Percentiles rank a stretch among this genome's conserved stretches.
These are phyloP conservation scores for Nemania sp. DNA, from an alignment of 2,329 filamentous ascomycete species.

Conservation along the genomic window DNA sequence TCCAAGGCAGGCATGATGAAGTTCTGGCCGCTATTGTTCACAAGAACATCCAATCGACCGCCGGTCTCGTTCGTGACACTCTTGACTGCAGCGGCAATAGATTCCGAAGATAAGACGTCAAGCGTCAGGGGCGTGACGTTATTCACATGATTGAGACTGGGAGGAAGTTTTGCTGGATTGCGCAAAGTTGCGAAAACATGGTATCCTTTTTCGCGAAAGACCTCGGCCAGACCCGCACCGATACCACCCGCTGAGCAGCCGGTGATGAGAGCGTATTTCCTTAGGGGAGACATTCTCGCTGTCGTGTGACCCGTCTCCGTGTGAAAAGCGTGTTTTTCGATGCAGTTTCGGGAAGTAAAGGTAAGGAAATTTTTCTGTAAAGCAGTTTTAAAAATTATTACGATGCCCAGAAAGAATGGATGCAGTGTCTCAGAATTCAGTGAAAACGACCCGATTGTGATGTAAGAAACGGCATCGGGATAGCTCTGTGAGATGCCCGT, in stretches of 20 bases:
- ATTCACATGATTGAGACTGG: background rate
- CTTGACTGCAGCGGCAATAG: background rate
- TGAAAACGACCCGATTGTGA: no score
- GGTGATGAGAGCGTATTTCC: slow-evolving; percentile 27
- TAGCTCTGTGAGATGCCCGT: no score
- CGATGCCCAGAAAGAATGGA: no score
- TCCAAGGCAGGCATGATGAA: slow-evolving; percentile 38
- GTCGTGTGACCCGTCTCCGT: no score
- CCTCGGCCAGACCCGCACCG: slow-evolving; percentile 32
- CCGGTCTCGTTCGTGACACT: background rate
- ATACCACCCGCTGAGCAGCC: slow-evolving; percentile 36
- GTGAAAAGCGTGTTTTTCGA: no score
- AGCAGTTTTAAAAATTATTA: no score
- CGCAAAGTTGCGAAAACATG: slow-evolving; percentile 43
- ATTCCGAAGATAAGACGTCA: slow-evolving; percentile 40
- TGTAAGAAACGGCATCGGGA: no score
- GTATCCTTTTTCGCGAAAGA: slow-evolving; percentile 32
- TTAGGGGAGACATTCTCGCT: background rate
- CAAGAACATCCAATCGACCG: slow-evolving; percentile 4
- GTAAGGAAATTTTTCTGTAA: no score
- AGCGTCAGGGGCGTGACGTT: slow-evolving; percentile 30
- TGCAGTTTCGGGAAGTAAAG: no score
- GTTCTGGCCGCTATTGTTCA: slow-evolving; percentile 5
- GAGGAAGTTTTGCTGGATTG: slow-evolving; percentile 27
- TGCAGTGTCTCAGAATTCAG: no score